Conservation (phyloP, 2,329 filamentous ascomycete species). For the Trichoderma sp. region DNA sequence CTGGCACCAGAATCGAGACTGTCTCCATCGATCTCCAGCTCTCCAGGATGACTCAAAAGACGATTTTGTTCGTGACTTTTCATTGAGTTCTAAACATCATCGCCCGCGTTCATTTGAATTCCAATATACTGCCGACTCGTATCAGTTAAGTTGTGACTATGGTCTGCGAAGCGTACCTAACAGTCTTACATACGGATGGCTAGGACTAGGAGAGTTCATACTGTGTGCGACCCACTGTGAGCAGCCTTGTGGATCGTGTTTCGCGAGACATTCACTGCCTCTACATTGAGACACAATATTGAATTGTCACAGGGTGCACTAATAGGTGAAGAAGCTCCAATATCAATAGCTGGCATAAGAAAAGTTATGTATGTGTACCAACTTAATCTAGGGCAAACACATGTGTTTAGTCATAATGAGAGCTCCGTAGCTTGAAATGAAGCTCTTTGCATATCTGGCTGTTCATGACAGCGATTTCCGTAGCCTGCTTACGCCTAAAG, state of each 20-base stretch:
- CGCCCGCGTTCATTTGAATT: not conserved
- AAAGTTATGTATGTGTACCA: not conserved
- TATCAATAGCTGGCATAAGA: too few species aligned
- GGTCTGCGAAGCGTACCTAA: not conserved
- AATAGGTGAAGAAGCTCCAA: not conserved
- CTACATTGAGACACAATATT: not conserved
- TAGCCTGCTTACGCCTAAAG: not conserved
- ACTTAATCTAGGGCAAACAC: not conserved
- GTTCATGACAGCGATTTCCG: not conserved
- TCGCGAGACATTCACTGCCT: not conserved
- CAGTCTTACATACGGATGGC: not conserved
- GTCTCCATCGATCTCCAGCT: not conserved
- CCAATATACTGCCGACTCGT: not conserved
- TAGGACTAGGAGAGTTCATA: not conserved
- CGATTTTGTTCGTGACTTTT: not conserved
- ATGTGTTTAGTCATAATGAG: not conserved
- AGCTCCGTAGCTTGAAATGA: not conserved
- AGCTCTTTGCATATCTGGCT: not conserved
- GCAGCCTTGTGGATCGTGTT: not conserved
- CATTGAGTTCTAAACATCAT: not conserved
- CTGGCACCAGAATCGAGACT: not conserved
- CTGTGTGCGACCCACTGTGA: not conserved
- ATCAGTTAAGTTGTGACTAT: not conserved
- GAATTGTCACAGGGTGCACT: not conserved
- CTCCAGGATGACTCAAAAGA: not conserved